Evolutionary conservation across 768 basidiomycete genomes (phyloP).

Genomic region (Suillus discolor): DNA sequence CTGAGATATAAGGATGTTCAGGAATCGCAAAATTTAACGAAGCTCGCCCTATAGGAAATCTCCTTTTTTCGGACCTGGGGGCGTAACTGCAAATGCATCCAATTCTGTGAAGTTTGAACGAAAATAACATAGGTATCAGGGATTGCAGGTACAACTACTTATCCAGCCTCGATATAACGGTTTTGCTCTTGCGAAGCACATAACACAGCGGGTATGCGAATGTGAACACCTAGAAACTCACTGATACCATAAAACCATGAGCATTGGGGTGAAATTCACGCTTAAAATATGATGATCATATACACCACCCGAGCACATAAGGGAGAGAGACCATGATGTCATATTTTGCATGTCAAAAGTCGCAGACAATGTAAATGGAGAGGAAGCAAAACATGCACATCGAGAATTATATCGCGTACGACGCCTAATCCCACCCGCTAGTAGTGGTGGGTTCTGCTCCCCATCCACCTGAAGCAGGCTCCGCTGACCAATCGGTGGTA

Average conservation of each 20-base stretch:
- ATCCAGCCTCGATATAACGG: slow-evolving; percentile 5
- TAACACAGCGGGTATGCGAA: neutral
- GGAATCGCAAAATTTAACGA: no score
- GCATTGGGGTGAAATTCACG: neutral
- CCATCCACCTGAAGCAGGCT: slow-evolving; percentile 54
- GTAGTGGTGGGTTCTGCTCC: slow-evolving; percentile 30
- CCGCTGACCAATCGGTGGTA: slow-evolving; percentile 85
- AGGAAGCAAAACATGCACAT: slow-evolving; percentile 21
- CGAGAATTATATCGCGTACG: slow-evolving; percentile 14
- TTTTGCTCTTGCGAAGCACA: slow-evolving; percentile 31
- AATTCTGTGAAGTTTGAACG: no score
- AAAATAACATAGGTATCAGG: no score
- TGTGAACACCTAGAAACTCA: neutral
- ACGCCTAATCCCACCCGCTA: slow-evolving; percentile 33
- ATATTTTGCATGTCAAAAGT: slow-evolving; percentile 24
- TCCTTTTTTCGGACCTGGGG: no score
- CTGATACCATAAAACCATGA: neutral
- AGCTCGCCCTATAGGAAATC: no score
- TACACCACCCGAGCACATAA: neutral
- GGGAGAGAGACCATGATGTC: slow-evolving; percentile 13
- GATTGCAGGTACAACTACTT: slow-evolving; percentile 8
- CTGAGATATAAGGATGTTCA: no score
- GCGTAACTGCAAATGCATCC: no score
- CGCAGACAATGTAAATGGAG: slow-evolving; percentile 19
- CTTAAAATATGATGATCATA: neutral